A percentile compares a stretch with the other conserved stretches of the same genome.
These are phyloP conservation scores for Pugionium cornutum DNA, from an alignment of 345 rosid species.

Conservation along the genomic window DNA sequence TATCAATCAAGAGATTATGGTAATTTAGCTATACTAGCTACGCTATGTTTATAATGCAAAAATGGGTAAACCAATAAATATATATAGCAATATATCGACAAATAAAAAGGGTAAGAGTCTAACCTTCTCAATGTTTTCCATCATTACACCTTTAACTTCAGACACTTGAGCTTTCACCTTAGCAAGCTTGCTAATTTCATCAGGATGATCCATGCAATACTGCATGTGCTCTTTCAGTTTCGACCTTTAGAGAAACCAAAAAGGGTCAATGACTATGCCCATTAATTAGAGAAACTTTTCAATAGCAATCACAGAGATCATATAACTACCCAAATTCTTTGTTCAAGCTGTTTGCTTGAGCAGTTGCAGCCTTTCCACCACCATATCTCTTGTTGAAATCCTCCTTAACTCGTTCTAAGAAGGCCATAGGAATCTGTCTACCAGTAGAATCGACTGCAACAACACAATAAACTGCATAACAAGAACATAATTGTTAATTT, in stretches of 20 bases:
- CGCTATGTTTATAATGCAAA: too few species aligned
- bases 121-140: conserved; percentile 99
- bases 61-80: too few species aligned
- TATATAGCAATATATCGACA: neutral
- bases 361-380: conserved; percentile 88
- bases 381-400: conserved; percentile 86
- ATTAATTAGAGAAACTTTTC: neutral
- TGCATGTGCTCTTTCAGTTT: conserved; percentile 96
- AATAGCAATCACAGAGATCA: neutral
- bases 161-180: conserved; percentile 98
- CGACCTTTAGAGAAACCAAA: conserved; percentile 49
- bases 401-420: conserved; percentile 84
- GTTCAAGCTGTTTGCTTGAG: conserved; percentile 69
- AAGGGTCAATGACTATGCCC: conserved; percentile 15
- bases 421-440: conserved; percentile 86
- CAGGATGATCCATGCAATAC: conserved; percentile 93
- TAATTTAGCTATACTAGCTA: neutral
- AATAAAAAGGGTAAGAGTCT: neutral
- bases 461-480: conserved; percentile 80
- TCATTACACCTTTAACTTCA: conserved; percentile 98
- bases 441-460: conserved; percentile 94
- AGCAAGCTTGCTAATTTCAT: conserved; percentile 95
- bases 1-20: neutral
- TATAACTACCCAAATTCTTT: conserved; percentile 68
- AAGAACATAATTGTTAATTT: conserved; percentile 4